phyloP scores from a whole-genome alignment of 768 basidiomycete species.

The Rhodosporidiobolus sp. region DNA sequence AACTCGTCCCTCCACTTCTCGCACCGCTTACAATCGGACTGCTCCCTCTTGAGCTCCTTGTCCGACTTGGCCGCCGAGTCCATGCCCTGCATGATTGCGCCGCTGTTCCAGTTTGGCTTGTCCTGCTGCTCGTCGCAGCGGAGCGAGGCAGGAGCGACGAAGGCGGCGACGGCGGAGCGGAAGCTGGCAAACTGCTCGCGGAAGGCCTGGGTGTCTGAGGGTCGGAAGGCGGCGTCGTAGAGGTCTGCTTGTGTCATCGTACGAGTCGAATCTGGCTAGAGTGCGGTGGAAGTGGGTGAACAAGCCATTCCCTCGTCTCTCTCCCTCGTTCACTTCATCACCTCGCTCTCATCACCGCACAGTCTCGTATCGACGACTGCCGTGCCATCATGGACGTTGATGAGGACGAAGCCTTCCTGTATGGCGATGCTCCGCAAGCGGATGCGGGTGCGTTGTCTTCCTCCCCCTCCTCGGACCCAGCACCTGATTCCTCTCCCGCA shows the following conservation, averaged over 20 bases:
- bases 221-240: not conserved
- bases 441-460: not conserved
- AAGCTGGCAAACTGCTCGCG: conserved; percentile 22
- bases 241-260: not conserved
- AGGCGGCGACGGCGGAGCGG: conserved; percentile 11
- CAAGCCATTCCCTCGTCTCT: not conserved
- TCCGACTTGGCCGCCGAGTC: not conserved
- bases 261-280: not conserved
- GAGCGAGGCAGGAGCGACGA: conserved; percentile 17
- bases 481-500: no score
- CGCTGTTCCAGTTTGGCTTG: conserved; percentile 17
- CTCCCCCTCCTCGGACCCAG: not conserved
- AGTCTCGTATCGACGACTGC: no score
- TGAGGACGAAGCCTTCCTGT: conserved; percentile 43
- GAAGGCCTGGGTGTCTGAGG: conserved; percentile 21
- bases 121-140: conserved; percentile 7
- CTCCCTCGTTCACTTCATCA: not conserved
- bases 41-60: conserved; percentile 14
- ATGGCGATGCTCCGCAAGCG: conserved; percentile 26
- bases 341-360: not conserved
- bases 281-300: not conserved
- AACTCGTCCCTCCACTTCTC: conserved; percentile 68
- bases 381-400: conserved; percentile 21
- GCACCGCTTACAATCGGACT: conserved; percentile 50
- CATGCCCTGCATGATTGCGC: conserved; percentile 22